These are phyloP conservation scores for Syzygium jambos DNA, from an alignment of 345 rosid genomes.

Conservation along the genomic window DNA sequence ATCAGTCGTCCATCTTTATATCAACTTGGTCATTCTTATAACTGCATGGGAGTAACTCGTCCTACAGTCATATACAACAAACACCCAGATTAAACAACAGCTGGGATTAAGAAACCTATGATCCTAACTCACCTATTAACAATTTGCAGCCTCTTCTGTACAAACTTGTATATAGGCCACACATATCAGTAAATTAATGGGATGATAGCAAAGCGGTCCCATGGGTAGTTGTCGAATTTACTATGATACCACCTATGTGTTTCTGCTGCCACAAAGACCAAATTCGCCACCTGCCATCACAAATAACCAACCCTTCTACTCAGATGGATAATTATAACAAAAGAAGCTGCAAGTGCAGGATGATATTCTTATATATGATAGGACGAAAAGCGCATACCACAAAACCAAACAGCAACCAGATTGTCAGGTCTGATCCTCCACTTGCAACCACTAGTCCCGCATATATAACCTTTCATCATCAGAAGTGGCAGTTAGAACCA, in stretches of 20 bases:
- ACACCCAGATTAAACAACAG: not conserved
- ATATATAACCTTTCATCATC: conserved; percentile 48
- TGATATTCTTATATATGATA: not conserved
- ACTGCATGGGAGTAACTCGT: not conserved
- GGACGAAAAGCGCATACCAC: conserved; percentile 30
- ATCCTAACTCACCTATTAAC: not conserved
- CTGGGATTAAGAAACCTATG: not conserved
- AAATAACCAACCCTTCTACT: not conserved
- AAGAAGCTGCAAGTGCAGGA: not conserved
- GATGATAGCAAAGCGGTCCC: conserved; percentile 34
- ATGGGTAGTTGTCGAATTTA: conserved; percentile 61
- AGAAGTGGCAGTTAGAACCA: not conserved
- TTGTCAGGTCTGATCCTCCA: conserved; percentile 58
- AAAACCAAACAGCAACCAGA: conserved; percentile 54
- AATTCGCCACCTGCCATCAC: conserved; percentile 55
- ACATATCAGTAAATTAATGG: conserved; percentile 30
- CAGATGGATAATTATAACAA: not conserved
- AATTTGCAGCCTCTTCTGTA: not conserved
- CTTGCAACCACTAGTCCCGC: conserved; percentile 58
- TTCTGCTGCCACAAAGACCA: conserved; percentile 53
- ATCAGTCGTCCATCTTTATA: not conserved
- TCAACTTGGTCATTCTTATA: not conserved
- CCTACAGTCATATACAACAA: not conserved
- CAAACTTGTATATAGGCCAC: not conserved
- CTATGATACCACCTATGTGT: conserved; percentile 62